These are phyloP conservation scores for Ophiocordyceps polyrhachis-furcata DNA, from an alignment of 2,329 filamentous ascomycete species.

Conservation along the genomic window DNA sequence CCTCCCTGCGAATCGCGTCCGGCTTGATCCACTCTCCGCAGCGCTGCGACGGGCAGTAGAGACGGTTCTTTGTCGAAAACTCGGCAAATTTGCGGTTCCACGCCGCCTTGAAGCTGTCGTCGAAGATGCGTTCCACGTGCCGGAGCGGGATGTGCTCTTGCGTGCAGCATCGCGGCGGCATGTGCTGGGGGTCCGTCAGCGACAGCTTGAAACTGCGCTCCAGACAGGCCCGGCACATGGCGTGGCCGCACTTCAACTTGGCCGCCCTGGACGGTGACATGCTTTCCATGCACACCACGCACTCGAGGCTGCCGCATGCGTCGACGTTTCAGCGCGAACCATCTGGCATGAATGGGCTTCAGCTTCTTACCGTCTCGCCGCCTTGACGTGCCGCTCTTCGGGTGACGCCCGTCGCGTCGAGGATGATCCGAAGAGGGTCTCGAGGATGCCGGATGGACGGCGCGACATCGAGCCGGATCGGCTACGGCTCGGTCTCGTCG, in stretches of 20 bases:
- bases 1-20: constrained; percentile 39
- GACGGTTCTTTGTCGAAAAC: constrained; percentile 51
- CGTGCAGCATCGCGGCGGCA: constrained; percentile 73
- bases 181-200: constrained; percentile 56
- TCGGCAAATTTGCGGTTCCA: constrained; percentile 74
- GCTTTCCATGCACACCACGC: constrained; percentile 55
- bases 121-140: constrained; percentile 60
- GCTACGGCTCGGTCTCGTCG: constrained; percentile 4
- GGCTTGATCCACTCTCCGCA: constrained; percentile 73
- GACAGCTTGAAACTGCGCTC: constrained; percentile 58
- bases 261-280: constrained; percentile 43
- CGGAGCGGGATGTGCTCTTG: constrained; percentile 53
- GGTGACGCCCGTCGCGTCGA: constrained; percentile 10
- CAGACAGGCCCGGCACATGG: constrained; percentile 64
- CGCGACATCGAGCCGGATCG: constrained; percentile 5
- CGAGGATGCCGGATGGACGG: constrained; percentile 9
- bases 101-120: constrained; percentile 50
- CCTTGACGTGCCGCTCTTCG: constrained; percentile 7
- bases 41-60: constrained; percentile 55
- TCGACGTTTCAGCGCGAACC: not conserved
- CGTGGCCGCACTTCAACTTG: constrained; percentile 60
- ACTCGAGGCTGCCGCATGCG: constrained; percentile 38
- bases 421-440: constrained; percentile 9
- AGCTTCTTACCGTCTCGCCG: constrained; percentile 1
- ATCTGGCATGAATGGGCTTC: not conserved